Base-by-base conservation (phyloP, 805 yeast genomes). In the Candida nemodendra region DNA sequence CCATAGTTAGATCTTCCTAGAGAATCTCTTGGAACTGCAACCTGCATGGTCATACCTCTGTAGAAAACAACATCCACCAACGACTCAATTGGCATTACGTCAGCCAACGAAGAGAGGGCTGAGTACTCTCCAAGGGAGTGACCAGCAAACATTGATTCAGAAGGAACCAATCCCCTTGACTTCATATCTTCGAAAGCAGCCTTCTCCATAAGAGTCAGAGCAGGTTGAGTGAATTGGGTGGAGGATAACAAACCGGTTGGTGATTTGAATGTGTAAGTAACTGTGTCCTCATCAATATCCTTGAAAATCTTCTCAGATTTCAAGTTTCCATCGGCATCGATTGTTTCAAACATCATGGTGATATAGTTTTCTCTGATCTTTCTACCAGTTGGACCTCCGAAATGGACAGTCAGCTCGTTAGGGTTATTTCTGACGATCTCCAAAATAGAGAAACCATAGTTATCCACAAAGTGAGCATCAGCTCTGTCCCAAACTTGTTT, bases 11-110 rank as follows among this genome's bases (percentile, higher is more conserved):
- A 93, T 71, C 98, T 84, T 34, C 99, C 99, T 35, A 68, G 62
- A 39, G 81, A 78, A 68, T 93, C 99, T 72, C 99, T 84, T 62
- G 98, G 98, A 51, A 93, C 99, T 32, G 99, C 99, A 50, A 93
- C 99, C 74, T 93, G 99, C 99, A 93, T 93, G 34, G 99, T 95
- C 98, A 93, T 93, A 78, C 99, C 99, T 75, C 99, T 84, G 78
- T 93, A 95, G 78, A 93, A 93, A 38, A 91, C 98, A 65, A 91
- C 95, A 65, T 91, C 98, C 47, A 91, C 97, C 53, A 91, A 75
- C 5, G 95, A 84, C 71, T 93, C 99, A 55, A 93, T 89, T 33
- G 98, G 96, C 98, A 93, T 91, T 42, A 95, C 97, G 63, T 93
- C 96, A 38, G 96, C 99, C 57, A 93, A 74, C 18, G 99, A 89